Conservation (phyloP, 208 protist species). For the Leptomonas pyrrhocoris region DNA sequence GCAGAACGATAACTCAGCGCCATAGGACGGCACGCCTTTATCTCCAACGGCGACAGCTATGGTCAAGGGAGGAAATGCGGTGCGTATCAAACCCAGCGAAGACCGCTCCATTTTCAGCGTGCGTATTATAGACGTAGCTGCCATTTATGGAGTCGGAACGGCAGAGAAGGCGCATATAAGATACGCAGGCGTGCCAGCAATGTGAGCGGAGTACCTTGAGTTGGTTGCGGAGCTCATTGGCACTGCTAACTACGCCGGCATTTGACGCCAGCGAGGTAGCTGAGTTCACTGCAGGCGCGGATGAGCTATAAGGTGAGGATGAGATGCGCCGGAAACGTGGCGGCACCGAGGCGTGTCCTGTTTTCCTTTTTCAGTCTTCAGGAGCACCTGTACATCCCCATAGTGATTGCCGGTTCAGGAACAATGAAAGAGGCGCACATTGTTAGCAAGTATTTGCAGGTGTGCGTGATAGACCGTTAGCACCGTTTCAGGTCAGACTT, state of each 20-base stretch:
- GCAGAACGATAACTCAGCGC: too few relatives aligned
- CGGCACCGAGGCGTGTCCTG: constrained; percentile 46
- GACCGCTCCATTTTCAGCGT: constrained; percentile 40
- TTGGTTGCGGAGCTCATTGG: constrained; percentile 17
- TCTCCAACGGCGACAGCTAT: too few relatives aligned
- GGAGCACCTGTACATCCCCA: constrained; percentile 35
- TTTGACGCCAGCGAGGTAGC: constrained; percentile 34
- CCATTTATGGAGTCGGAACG: constrained; percentile 14
- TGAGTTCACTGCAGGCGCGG: constrained; percentile 33
- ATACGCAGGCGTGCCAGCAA: constrained; percentile 24
- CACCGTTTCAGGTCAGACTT: constrained; percentile 11
- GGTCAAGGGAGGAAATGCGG: background rate
- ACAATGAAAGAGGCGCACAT: constrained; percentile 34
- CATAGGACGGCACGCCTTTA: too few relatives aligned
- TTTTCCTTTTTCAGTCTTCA: too few relatives aligned
- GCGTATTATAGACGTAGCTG: constrained; percentile 24
- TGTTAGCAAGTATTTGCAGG: constrained; percentile 36
- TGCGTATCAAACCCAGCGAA: constrained; percentile 45
- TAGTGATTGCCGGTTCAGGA: constrained; percentile 38
- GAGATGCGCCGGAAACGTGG: constrained; percentile 26
- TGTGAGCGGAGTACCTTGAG: constrained; percentile 34
- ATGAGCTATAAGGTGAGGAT: background rate
- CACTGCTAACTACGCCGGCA: constrained; percentile 5
- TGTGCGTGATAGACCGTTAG: constrained; percentile 23
- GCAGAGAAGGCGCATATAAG: constrained; percentile 32